Conservation (phyloP, 1,139 yeast species). For the Trichomonascaceae sp. region DNA sequence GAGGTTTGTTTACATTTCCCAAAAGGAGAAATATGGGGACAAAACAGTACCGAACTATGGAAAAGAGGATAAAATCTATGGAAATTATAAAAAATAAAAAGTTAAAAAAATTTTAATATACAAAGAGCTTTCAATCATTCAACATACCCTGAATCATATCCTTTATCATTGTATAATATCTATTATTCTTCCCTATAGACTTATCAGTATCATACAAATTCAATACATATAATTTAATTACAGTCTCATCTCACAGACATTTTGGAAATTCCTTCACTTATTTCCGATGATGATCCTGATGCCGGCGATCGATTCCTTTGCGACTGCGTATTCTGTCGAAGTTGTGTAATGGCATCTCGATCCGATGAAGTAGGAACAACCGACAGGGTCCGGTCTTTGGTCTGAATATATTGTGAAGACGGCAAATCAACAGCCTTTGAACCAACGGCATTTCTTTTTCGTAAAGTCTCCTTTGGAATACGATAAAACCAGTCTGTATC, state of each 20-base stretch:
- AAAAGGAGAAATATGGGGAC: background rate
- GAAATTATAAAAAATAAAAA: background rate
- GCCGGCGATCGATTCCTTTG: background rate
- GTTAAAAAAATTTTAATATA: too few species aligned
- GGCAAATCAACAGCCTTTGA: background rate
- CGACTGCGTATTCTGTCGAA: background rate
- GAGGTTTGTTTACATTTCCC: slow-evolving; percentile 10
- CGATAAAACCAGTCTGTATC: slow-evolving; percentile 68
- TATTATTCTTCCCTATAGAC: background rate
- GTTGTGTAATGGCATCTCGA: slow-evolving; percentile 2
- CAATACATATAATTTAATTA: background rate
- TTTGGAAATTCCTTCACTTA: background rate
- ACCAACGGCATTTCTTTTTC: slow-evolving; percentile 15
- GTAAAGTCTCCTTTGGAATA: slow-evolving; percentile 38
- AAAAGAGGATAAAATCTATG: too few species aligned
- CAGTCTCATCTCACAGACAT: background rate
- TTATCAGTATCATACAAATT: background rate
- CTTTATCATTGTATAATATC: background rate
- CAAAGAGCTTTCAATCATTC: too few species aligned
- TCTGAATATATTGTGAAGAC: slow-evolving; percentile 13
- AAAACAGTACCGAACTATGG: too few species aligned
- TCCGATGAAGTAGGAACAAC: slow-evolving; percentile 23
- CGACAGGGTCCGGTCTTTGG: slow-evolving; percentile 24
- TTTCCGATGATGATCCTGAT: background rate
- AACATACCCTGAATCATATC: too few species aligned